phyloP scores from a whole-genome alignment of 176 grass and related monocot species.

The Carex pumila region DNA sequence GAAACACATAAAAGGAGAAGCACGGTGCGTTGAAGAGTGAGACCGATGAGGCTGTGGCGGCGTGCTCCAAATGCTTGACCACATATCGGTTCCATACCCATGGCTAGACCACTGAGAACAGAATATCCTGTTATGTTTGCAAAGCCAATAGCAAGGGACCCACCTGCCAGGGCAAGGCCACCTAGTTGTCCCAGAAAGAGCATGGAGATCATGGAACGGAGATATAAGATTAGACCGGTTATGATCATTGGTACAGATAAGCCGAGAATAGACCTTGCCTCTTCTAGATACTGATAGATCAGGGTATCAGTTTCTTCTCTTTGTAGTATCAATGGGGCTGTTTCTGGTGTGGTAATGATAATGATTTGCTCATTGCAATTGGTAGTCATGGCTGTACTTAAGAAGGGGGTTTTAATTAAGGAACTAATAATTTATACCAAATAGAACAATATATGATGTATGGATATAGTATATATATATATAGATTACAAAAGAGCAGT shows the following conservation, averaged over 20 bases:
- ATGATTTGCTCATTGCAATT: neutral
- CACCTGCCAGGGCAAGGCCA: slow-evolving; percentile 47
- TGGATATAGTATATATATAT: no score
- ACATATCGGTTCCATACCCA: slow-evolving; percentile 76
- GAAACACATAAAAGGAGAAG: slow-evolving; percentile 60
- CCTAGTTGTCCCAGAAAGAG: slow-evolving; percentile 69
- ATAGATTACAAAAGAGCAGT: no score
- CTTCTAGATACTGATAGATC: neutral
- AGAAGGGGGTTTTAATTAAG: neutral
- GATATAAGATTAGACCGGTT: slow-evolving; percentile 60
- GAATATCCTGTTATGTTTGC: slow-evolving; percentile 94
- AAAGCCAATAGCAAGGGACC: slow-evolving; percentile 75
- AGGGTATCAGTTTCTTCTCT: slow-evolving; percentile 21
- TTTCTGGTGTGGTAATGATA: neutral
- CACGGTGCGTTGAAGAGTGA: slow-evolving; percentile 59
- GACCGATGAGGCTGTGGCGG: slow-evolving; percentile 45
- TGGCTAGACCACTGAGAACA: slow-evolving; percentile 64
- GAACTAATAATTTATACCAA: no score
- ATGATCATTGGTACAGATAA: slow-evolving; percentile 51
- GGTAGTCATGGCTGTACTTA: neutral
- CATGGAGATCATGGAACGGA: slow-evolving; percentile 71
- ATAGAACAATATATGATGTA: no score
- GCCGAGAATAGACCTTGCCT: slow-evolving; percentile 33
- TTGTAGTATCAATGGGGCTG: neutral
- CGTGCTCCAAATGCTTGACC: slow-evolving; percentile 65